Percentiles rank a stretch among this genome's conserved stretches.
These are phyloP conservation scores for Fusarium kyushuense DNA, from an alignment of 2,329 filamentous ascomycete genomes.

Conservation along the genomic window DNA sequence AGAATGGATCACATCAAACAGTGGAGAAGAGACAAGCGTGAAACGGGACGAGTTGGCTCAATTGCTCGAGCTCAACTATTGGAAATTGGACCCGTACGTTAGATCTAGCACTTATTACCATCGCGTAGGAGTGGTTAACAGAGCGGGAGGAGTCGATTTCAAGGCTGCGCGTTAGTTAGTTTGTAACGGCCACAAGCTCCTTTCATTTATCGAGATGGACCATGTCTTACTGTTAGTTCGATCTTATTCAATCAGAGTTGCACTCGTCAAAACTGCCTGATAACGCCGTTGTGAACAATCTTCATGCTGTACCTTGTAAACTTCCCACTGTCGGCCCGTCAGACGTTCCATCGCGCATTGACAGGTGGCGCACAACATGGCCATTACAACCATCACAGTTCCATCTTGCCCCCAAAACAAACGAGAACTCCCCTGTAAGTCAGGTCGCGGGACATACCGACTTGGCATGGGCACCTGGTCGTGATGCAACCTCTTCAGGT, in stretches of 20 bases:
- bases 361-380: constrained; percentile 14
- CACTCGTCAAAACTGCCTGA: neutral
- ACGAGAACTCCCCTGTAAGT: neutral
- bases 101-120: constrained; percentile 59
- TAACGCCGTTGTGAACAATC: neutral
- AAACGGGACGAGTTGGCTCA: constrained; percentile 63
- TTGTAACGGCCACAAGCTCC: neutral
- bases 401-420: neutral
- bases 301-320: neutral
- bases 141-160: constrained; percentile 36
- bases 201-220: neutral
- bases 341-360: constrained; percentile 13
- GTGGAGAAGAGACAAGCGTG: constrained; percentile 5
- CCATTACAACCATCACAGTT: too few relatives aligned
- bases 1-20: constrained; percentile 36
- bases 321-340: neutral
- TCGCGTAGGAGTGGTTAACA: constrained; percentile 32
- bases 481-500: constrained; percentile 17
- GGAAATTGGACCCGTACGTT: constrained; percentile 76
- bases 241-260: neutral
- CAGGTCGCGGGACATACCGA: neutral
- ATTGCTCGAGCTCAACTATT: constrained; percentile 71
- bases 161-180: constrained; percentile 33
- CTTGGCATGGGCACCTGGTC: neutral
- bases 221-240: neutral